These are phyloP conservation scores for Pseudogymnoascus sp. DNA, from an alignment of 2,329 filamentous ascomycete genomes.

Conservation along the genomic window DNA sequence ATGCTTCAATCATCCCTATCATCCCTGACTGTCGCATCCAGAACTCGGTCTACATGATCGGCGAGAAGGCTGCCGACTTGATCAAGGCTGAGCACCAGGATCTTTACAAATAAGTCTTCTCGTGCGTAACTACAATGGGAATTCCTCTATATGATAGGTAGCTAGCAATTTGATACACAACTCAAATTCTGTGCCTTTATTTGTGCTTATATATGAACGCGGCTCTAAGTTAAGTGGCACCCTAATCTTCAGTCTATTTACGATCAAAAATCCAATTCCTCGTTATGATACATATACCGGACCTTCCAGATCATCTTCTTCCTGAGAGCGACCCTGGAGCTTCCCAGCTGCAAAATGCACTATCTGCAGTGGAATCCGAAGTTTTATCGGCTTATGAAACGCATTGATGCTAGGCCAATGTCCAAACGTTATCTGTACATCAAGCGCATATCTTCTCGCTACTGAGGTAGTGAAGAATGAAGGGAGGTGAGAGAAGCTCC, in stretches of 20 bases:
- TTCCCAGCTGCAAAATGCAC: not conserved
- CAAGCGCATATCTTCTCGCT: too few species aligned
- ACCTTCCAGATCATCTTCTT: not conserved
- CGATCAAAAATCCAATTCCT: not conserved
- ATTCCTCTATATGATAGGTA: too few species aligned
- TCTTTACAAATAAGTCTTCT: too few species aligned
- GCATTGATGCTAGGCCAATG: not conserved
- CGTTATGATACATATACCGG: slow-evolving; percentile 7
- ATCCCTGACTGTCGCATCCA: slow-evolving; percentile 50
- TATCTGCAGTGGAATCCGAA: not conserved
- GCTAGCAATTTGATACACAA: too few species aligned
- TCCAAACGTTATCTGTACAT: too few species aligned
- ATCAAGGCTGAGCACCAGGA: too few species aligned
- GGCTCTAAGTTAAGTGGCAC: not conserved
- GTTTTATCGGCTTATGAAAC: not conserved
- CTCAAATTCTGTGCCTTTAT: too few species aligned
- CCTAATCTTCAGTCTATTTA: not conserved
- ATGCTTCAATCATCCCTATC: slow-evolving; percentile 49
- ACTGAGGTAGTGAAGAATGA: too few species aligned
- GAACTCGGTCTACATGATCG: slow-evolving; percentile 52
- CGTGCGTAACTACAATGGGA: too few species aligned
- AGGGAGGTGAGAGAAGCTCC: too few species aligned
- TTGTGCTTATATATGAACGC: too few species aligned
- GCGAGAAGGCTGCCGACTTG: slow-evolving; percentile 36
- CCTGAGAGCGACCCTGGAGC: not conserved